Percentiles rank a stretch among this genome's conserved stretches.
These are phyloP conservation scores for Aspergillus olivimuriae DNA, from an alignment of 495 filamentous ascomycete species.

Conservation along the genomic window DNA sequence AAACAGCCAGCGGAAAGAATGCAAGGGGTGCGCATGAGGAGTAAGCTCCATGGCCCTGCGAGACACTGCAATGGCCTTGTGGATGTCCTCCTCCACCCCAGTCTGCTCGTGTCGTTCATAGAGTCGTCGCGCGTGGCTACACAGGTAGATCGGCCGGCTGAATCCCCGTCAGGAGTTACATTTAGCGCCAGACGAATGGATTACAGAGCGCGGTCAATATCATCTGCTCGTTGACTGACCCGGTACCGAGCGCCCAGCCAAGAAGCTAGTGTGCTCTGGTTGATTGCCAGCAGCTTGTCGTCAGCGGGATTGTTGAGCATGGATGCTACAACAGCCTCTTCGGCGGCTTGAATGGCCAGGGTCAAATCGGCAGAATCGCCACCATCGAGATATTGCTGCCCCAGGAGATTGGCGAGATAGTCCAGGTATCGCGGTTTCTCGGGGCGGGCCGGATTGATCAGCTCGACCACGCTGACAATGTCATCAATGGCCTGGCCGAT, in stretches of 20 bases:
- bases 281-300: background rate
- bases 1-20: background rate
- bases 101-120: slow-evolving; percentile 1
- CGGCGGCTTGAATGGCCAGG: background rate
- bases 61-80: background rate
- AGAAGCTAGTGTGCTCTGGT: background rate
- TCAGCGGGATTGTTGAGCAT: background rate
- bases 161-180: background rate
- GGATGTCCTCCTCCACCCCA: background rate
- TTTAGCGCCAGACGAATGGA: background rate
- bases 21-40: background rate
- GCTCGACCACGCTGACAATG: background rate
- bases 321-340: background rate
- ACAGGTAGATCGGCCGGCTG: slow-evolving; percentile 1
- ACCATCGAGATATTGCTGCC: slow-evolving; percentile 1
- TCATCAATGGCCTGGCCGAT: slow-evolving; percentile 2
- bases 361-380: background rate
- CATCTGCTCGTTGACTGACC: background rate
- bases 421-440: background rate
- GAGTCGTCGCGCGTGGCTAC: background rate
- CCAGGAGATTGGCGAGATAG: background rate
- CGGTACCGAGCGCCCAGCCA: background rate
- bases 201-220: background rate
- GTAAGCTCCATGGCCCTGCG: background rate
- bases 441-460: background rate